Evolutionary conservation across 2,329 filamentous ascomycete species (phyloP), one percentile per base, ranked within the genome.

Genomic region (Aspergillus bombycis): DNA sequence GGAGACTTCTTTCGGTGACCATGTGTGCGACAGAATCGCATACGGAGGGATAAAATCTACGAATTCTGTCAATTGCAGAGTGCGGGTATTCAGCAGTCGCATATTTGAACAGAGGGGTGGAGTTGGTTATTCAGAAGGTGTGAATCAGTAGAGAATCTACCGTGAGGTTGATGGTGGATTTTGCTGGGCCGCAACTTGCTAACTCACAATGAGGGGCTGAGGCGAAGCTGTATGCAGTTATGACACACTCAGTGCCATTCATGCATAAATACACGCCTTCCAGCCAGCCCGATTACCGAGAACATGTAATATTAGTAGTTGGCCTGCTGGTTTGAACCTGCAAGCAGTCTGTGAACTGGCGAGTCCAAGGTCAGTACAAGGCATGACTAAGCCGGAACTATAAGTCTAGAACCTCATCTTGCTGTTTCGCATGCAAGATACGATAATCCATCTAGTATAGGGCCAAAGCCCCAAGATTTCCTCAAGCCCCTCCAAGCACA

Each of bases 21-120:
- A 61, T 4, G 38, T 56, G n/a, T 61, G 59, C 12, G 59, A 61
- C 4, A 57, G 30, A 10, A 61, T 61, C 19, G 52, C 59, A 28
- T 61, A 61, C 23, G 23, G 58, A 30, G 38, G 38, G 11, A 12
- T 5, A 19, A 55, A 21, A 11, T 30, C 21, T 2, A 12, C 36
- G 32, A 54, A 54, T 11, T 55, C 34, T 9, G 23, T n/a, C 21
- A 54, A 26, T 14, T 23, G 21, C 11, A 60, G 54, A 4, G 58
- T 43, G 3, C 45, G 7, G 6, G 50, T n/a, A 30, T 54, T 55
- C n/a, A 36, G 32, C 19, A 55, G 48, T 28, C 58, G 36, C 58
- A 60, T 60, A 4, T 32, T 58, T 26, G 23, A 19, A 16, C 16
- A 19, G 26, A 8, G 0, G 16, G 3, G 11, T 10, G 1, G 3